Percentiles rank a stretch among this genome's conserved stretches.
phyloP scores from a whole-genome alignment of 1,284 basidiomycete species.

The Ustilago loliicola region DNA sequence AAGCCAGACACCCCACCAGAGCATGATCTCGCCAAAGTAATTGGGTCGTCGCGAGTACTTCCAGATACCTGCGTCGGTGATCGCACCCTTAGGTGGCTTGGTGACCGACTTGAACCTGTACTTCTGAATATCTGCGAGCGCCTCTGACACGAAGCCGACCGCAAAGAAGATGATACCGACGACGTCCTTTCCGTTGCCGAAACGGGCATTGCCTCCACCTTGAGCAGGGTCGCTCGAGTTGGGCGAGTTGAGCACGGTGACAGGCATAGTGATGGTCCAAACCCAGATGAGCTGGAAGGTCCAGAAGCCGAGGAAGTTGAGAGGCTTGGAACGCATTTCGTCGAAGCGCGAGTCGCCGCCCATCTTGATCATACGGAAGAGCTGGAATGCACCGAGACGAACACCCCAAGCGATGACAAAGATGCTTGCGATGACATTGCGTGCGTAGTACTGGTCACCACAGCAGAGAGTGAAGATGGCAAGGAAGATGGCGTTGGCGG shows the following conservation, averaged over 20 bases:
- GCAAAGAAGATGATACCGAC: slow-evolving; percentile 79
- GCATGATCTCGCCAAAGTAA: slow-evolving; percentile 80
- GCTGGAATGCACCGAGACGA: slow-evolving; percentile 64
- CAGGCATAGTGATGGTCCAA: slow-evolving; percentile 60
- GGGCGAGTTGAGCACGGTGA: slow-evolving; percentile 62
- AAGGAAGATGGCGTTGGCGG: slow-evolving; percentile 63
- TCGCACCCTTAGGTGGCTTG: slow-evolving; percentile 57
- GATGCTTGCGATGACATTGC: slow-evolving; percentile 75
- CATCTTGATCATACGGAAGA: slow-evolving; percentile 67
- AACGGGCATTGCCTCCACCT: slow-evolving; percentile 45
- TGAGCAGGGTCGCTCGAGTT: slow-evolving; percentile 43
- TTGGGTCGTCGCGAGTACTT: slow-evolving; percentile 75
- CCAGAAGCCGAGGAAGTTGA: slow-evolving; percentile 56
- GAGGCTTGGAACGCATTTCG: slow-evolving; percentile 64
- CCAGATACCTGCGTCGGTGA: slow-evolving; percentile 59
- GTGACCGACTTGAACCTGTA: slow-evolving; percentile 59
- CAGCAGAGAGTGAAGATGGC: slow-evolving; percentile 71
- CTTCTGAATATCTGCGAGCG: slow-evolving; percentile 78
- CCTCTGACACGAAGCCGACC: slow-evolving; percentile 77
- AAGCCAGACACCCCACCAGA: slow-evolving; percentile 63
- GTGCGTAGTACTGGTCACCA: slow-evolving; percentile 73
- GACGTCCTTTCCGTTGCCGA: slow-evolving; percentile 74
- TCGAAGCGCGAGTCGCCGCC: slow-evolving; percentile 67
- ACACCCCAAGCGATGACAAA: slow-evolving; percentile 74
- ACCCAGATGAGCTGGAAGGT: slow-evolving; percentile 63